phyloP scores from a whole-genome alignment of 176 grass and related monocot species.

The Oropetium thomaeum region DNA sequence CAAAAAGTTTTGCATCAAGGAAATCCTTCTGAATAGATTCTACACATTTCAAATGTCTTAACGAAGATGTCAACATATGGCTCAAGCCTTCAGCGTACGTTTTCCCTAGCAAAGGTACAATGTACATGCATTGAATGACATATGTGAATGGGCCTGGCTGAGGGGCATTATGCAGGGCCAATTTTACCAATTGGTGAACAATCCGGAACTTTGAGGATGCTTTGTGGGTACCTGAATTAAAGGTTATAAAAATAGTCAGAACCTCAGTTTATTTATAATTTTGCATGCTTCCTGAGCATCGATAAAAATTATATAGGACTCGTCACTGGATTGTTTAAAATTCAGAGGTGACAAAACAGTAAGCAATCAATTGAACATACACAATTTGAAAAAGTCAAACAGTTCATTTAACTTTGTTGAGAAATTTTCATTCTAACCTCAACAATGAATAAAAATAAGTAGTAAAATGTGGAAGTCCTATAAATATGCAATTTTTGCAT shows the following conservation, averaged over 20 bases:
- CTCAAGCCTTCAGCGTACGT: conserved; percentile 79
- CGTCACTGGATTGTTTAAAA: not conserved
- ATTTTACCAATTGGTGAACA: conserved; percentile 63
- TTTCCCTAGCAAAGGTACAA: conserved; percentile 71
- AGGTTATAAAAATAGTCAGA: conserved; percentile 19
- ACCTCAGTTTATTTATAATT: not conserved
- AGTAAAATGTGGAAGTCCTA: not conserved
- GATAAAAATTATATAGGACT: not conserved
- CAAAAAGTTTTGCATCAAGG: conserved; percentile 69
- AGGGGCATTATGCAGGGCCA: conserved; percentile 66
- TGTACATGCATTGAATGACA: conserved; percentile 82
- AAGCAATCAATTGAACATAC: not conserved
- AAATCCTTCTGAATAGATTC: conserved; percentile 60
- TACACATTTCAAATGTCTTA: conserved; percentile 64
- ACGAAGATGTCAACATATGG: conserved; percentile 81
- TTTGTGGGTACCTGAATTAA: conserved; percentile 68
- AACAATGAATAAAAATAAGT: not conserved
- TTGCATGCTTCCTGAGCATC: not conserved
- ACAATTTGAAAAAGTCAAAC: not conserved
- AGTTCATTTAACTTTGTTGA: conserved; percentile 16
- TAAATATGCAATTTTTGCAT: not conserved
- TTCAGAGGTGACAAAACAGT: not conserved
- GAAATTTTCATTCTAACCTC: not conserved
- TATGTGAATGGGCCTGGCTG: conserved; percentile 93
- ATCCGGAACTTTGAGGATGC: conserved; percentile 83